Percentiles rank a stretch among this genome's conserved stretches.
phyloP scores from a whole-genome alignment of 1,284 basidiomycete genomes.

The Schizopora paradoxa region DNA sequence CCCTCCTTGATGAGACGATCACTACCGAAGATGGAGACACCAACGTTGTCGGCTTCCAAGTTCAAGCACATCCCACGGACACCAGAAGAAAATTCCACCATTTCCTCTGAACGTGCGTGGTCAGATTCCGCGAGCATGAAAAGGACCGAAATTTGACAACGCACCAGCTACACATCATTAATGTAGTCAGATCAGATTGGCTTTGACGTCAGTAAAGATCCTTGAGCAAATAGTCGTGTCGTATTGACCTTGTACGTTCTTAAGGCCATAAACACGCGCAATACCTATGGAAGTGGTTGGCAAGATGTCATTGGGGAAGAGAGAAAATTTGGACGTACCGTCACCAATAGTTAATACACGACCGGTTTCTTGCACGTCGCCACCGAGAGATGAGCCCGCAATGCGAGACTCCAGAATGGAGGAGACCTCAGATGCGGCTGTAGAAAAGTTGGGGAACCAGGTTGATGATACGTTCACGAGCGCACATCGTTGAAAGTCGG shows the following conservation, averaged over 20 bases:
- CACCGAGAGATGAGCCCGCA: conserved; percentile 83
- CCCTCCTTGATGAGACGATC: conserved; percentile 99
- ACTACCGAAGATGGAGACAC: conserved; percentile 99
- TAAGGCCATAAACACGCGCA: conserved; percentile 94
- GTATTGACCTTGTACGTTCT: conserved; percentile 81
- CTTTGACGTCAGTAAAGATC: conserved; percentile 8
- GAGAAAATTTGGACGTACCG: conserved; percentile 1
- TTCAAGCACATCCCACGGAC: conserved; percentile 99
- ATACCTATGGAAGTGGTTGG: conserved; percentile 97
- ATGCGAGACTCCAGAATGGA: conserved; percentile 99
- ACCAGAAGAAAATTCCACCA: conserved; percentile 99
- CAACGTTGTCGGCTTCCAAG: conserved; percentile 99
- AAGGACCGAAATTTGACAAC: too few relatives aligned
- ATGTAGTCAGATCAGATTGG: neutral
- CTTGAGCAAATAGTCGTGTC: conserved; percentile 8
- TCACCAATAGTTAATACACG: conserved; percentile 80
- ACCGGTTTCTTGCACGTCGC: conserved; percentile 98
- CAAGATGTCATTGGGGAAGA: conserved; percentile 19
- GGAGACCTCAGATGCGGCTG: conserved; percentile 98
- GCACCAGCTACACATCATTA: neutral
- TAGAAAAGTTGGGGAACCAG: conserved; percentile 23
- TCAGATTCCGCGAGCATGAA: too few relatives aligned
- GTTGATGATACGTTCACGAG: conserved; percentile 12
- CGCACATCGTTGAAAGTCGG: conserved; percentile 4
- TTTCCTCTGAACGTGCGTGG: too few relatives aligned